Conservation (phyloP, 371 early-diverging fungal species). For the Syncephalastrum sp. region DNA sequence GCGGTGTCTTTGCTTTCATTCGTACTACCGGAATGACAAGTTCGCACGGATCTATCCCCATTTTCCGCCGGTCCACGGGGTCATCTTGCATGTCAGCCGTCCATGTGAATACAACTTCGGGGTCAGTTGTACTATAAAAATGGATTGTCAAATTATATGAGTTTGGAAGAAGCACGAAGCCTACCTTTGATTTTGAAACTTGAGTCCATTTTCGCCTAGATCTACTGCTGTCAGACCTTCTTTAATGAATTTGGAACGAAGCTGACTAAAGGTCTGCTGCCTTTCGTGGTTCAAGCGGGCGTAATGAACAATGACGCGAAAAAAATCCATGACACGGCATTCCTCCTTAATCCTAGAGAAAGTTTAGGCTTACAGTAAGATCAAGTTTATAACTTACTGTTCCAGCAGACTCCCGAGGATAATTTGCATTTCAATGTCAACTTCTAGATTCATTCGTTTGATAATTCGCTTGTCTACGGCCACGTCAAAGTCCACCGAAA, state of each 20-base stretch:
- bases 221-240: slow-evolving; percentile 12
- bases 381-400: slow-evolving; percentile 15
- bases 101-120: slow-evolving; percentile 22
- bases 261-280: slow-evolving; percentile 14
- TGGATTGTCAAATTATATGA: not conserved
- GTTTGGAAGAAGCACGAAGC: not conserved
- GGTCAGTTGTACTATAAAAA: slow-evolving; percentile 10
- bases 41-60: slow-evolving; percentile 17
- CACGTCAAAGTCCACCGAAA: slow-evolving; percentile 27
- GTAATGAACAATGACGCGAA: slow-evolving; percentile 28
- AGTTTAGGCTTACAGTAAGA: not conserved
- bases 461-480: slow-evolving; percentile 19
- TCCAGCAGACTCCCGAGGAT: slow-evolving; percentile 25
- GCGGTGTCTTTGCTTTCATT: slow-evolving; percentile 7
- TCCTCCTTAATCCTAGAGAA: slow-evolving; percentile 27
- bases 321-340: slow-evolving; percentile 29
- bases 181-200: slow-evolving; percentile 25
- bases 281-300: slow-evolving; percentile 23
- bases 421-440: slow-evolving; percentile 28
- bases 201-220: slow-evolving; percentile 15
- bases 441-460: slow-evolving; percentile 21
- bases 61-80: not conserved
- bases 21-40: slow-evolving; percentile 16
- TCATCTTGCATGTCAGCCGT: slow-evolving; percentile 3
- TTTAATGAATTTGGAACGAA: slow-evolving; percentile 7